phyloP scores from a whole-genome alignment of 768 basidiomycete species.

The Boletus edulis region DNA sequence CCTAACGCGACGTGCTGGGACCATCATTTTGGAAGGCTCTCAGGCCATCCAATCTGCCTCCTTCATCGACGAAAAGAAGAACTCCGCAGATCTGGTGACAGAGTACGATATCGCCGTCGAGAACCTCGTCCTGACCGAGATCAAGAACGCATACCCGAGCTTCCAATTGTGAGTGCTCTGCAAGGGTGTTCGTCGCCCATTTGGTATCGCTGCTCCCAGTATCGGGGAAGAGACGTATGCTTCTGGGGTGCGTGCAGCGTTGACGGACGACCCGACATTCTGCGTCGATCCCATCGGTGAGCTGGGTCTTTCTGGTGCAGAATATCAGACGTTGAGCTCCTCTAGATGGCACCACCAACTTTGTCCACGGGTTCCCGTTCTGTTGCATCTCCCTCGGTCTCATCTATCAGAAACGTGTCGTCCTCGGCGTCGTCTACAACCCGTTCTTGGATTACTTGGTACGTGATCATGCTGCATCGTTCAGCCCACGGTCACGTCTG shows the following conservation, averaged over 20 bases:
- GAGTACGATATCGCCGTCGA: slow-evolving; percentile 92
- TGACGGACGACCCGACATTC: slow-evolving; percentile 90
- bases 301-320: slow-evolving; percentile 5
- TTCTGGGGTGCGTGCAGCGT: slow-evolving; percentile 57
- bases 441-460: slow-evolving; percentile 85
- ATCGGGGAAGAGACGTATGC: slow-evolving; percentile 95
- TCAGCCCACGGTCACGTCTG: neutral
- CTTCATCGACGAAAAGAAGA: slow-evolving; percentile 79
- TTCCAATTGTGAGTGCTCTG: slow-evolving; percentile 72
- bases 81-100: slow-evolving; percentile 91
- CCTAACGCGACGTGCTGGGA: slow-evolving; percentile 71
- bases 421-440: slow-evolving; percentile 93
- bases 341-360: slow-evolving; percentile 88
- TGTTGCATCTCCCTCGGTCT: slow-evolving; percentile 90
- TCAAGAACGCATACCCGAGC: slow-evolving; percentile 60
- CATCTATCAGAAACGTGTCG: slow-evolving; percentile 80
- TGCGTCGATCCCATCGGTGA: slow-evolving; percentile 93
- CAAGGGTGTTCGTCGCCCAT: neutral
- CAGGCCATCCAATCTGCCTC: slow-evolving; percentile 62
- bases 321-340: neutral
- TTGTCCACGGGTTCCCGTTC: slow-evolving; percentile 85
- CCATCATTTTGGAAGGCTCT: slow-evolving; percentile 71
- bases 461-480: neutral
- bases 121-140: slow-evolving; percentile 70
- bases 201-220: slow-evolving; percentile 39